Conservation (phyloP, 1,284 basidiomycete species). For the Boletus hoseneyae region DNA sequence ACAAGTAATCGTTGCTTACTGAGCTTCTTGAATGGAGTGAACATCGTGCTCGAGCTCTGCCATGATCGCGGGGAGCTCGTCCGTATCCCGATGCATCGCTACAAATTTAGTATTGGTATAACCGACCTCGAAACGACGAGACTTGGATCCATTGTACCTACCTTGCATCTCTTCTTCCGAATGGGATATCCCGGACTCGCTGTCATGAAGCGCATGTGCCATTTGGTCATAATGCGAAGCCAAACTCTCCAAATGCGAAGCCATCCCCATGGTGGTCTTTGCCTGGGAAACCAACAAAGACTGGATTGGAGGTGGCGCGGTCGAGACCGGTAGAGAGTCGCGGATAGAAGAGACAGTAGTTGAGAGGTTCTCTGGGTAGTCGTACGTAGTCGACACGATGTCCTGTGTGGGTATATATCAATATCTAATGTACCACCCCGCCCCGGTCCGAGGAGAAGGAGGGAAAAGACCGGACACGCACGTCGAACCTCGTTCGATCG, state of each 20-base stretch:
- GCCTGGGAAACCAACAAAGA: constrained; percentile 55
- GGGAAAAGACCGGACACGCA: constrained; percentile 33
- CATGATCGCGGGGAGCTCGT: constrained; percentile 71
- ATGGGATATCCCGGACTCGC: constrained; percentile 61
- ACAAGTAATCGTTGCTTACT: constrained; percentile 43
- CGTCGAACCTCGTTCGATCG: constrained; percentile 64
- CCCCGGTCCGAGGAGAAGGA: not conserved
- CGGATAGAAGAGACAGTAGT: constrained; percentile 54
- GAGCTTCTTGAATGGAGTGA: constrained; percentile 45
- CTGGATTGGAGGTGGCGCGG: constrained; percentile 42
- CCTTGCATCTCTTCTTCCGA: constrained; percentile 67
- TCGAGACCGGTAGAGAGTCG: constrained; percentile 44
- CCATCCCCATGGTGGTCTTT: constrained; percentile 58
- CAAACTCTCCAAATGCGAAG: constrained; percentile 65
- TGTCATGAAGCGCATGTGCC: constrained; percentile 59
- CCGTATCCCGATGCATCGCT: constrained; percentile 77
- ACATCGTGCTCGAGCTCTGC: constrained; percentile 62
- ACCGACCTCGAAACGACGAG: not conserved
- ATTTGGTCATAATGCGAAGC: constrained; percentile 74
- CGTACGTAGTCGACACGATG: constrained; percentile 55
- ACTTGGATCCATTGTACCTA: constrained; percentile 26
- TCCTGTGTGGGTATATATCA: constrained; percentile 40
- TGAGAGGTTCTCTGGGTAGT: constrained; percentile 61
- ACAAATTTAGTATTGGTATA: not conserved
- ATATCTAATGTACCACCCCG: not conserved